Evolutionary conservation across 805 yeast genomes (phyloP), one percentile per base, ranked within the genome.

Genomic region (Cyberlindnera amylophila): DNA sequence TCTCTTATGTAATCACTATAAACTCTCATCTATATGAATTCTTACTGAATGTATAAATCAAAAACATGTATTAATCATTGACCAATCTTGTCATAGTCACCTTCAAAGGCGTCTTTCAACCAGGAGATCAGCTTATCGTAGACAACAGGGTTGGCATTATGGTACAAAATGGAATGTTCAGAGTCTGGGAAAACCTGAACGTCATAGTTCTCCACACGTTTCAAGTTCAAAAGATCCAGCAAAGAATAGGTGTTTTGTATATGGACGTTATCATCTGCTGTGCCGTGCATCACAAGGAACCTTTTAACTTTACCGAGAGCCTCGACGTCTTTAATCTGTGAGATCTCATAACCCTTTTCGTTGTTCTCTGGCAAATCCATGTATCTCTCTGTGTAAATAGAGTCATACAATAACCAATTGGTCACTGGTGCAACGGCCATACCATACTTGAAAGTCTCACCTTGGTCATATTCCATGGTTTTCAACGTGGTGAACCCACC

Each of bases 341-440:
- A 72, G 9, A 63, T 57, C 11, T 61, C 59, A 61, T 91, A 91
- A 1, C 91, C 93, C 2, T 67, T 64, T 7, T 66, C 58, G 60
- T 90, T 87, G 34, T 75, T 69, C 53, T 72, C 72, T 1, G 97
- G 97, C 7, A 79, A 72, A 47, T 85, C 83, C 95, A 93, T 85
- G 62, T 93, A 93, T 48, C 99, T 69, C 65, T 93, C 99, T 0
- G 99, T 91, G 64, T 93, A 93, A 16, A 93, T 78, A 0, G 96
- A 86, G 64, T 93, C 99, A 59, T 91, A 93, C 38, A 86, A 73
- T 38, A 78, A 63, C 97, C 97, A 93, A 61, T 89, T 83, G 0
- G 98, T 93, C 4, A 93, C 99, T 1, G 99, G 99, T 0, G 99
- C 99, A 21, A 93, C 98, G 0, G 98, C 84, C 75, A 90, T 82